Percentiles rank a stretch among this genome's conserved stretches.
Conservation (phyloP, 2,329 filamentous ascomycete genomes). For the Alternaria dauci region DNA sequence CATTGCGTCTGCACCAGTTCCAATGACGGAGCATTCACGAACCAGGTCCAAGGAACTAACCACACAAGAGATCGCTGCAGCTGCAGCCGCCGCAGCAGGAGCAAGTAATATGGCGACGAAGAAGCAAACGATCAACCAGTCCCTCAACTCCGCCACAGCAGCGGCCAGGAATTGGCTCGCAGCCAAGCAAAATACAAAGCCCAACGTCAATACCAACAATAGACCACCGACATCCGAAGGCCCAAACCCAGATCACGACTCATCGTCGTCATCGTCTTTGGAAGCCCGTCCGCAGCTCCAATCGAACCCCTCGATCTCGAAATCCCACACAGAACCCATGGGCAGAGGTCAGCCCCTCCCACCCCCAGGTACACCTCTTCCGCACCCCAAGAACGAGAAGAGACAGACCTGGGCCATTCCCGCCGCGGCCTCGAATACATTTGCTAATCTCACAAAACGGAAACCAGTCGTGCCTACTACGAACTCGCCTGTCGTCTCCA, state of each 20-base stretch:
- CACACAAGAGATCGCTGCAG: constrained; percentile 33
- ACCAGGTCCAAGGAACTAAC: constrained; percentile 31
- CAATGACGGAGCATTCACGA: constrained; percentile 15
- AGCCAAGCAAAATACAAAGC: constrained; percentile 50
- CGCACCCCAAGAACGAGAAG: constrained; percentile 68
- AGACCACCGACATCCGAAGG: constrained; percentile 22
- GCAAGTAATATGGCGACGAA: constrained; percentile 24
- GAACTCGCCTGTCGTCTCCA: constrained; percentile 2
- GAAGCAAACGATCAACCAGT: constrained; percentile 46
- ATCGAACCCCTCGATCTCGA: constrained; percentile 10
- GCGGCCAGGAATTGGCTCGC: constrained; percentile 70
- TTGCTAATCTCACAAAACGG: constrained; percentile 64
- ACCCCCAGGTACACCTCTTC: constrained; percentile 80
- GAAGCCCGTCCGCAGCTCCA: constrained; percentile 13
- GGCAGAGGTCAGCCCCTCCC: constrained; percentile 83
- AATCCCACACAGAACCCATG: constrained; percentile 70
- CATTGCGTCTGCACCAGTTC: constrained; percentile 20
- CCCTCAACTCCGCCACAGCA: constrained; percentile 59
- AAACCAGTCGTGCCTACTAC: constrained; percentile 60
- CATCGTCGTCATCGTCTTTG: constrained; percentile 3
- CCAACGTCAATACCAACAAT: constrained; percentile 21
- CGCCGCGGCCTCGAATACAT: constrained; percentile 51
- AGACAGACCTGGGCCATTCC: constrained; percentile 58
- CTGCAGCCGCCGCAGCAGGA: constrained; percentile 31
- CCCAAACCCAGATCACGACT: constrained; percentile 16